Evolutionary conservation across 108 stramenopile genomes (phyloP), one percentile per base, ranked within the genome.

Genomic region (Cyclotella choctawhatcheeana): DNA sequence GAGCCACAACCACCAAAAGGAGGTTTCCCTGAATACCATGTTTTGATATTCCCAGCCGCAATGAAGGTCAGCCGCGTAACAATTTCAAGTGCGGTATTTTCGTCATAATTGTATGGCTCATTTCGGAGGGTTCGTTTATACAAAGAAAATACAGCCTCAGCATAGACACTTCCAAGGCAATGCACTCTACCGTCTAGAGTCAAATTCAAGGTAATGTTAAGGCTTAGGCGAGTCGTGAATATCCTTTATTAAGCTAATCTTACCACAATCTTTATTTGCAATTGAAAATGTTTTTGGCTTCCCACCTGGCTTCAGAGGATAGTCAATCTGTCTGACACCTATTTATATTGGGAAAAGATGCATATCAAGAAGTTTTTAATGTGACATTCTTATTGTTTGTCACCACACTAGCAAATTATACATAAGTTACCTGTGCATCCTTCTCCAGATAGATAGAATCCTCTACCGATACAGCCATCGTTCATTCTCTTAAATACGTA

Each of bases 401-500:
- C 37, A 6, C 12, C 12, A 40, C 37, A 40, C 37, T 40, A 10
- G 37, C 4, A 48, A 48, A n/a, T n/a, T 10, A 48, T n/a, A 4
- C 47, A 48, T 4, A n/a, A 48, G 17, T 8, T n/a, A 48, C 47
- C 47, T 48, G 47, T 48, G 51, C 67, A 69, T 3, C 31, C 54
- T 22, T 10, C 26, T 24, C 52, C 43, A 30, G 5, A 35, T 14
- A 25, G 1, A 24, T 44, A 69, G 29, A 45, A 56, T 22, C 73
- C 73, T 33, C 73, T 40, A 22, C 73, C 73, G 55, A 73, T 47
- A 35, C 73, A 73, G 27, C 73, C 65, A 25, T 64, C 45, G 1
- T 21, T 44, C 27, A 64, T 20, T 24, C 64, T 44, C n/a, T n/a
- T n/a, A n/a, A n/a, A n/a, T n/a, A n/a, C n/a, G n/a, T n/a, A n/a